phyloP scores from a whole-genome alignment of 2,329 filamentous ascomycete genomes.

The Ceratocystis cacaofunesta region DNA sequence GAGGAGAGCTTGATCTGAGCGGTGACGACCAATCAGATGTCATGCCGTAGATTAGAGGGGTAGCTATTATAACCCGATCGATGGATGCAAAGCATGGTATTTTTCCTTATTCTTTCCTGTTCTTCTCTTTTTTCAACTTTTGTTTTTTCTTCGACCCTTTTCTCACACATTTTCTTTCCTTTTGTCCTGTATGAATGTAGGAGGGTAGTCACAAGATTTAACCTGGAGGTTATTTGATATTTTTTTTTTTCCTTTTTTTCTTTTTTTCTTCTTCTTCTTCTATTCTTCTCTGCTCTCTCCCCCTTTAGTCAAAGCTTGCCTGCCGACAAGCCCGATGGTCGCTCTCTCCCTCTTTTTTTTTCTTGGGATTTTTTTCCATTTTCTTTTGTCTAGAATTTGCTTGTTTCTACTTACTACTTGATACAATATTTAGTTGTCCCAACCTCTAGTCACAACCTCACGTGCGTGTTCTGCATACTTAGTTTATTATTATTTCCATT shows the following conservation, averaged over 20 bases:
- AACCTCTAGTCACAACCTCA: background rate
- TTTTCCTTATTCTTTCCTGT: background rate
- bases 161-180: background rate
- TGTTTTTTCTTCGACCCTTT: background rate
- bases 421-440: background rate
- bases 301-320: background rate
- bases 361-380: background rate
- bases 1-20: slow-evolving; percentile 17
- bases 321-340: too few species aligned
- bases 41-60: background rate
- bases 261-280: background rate
- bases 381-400: background rate
- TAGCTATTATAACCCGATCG: background rate
- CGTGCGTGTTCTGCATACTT: too few species aligned
- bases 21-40: slow-evolving; percentile 10
- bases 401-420: background rate
- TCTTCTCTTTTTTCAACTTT: background rate
- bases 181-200: background rate
- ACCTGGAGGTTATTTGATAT: slow-evolving; percentile 1
- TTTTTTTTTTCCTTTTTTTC: background rate
- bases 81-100: too few species aligned
- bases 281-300: background rate
- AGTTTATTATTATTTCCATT: too few species aligned
- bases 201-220: background rate
- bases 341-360: background rate